phyloP scores from a whole-genome alignment of 1,284 basidiomycete genomes.

The Boletus sp. region DNA sequence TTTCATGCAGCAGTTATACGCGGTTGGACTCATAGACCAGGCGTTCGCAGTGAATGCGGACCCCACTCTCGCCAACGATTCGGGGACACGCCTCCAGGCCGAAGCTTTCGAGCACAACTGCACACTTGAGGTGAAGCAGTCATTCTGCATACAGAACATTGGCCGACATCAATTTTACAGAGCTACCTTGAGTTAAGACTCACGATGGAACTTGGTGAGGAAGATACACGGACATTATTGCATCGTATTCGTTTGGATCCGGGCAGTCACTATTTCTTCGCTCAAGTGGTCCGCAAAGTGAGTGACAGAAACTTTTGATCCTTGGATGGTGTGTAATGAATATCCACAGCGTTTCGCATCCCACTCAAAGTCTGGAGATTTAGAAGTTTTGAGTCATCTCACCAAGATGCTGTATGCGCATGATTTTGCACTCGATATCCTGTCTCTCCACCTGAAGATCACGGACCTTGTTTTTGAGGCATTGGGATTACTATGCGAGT shows the following conservation, averaged over 20 bases:
- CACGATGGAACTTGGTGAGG: slow-evolving; percentile 47
- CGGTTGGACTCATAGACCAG: slow-evolving; percentile 53
- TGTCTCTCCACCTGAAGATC: slow-evolving; percentile 66
- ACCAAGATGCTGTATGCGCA: slow-evolving; percentile 60
- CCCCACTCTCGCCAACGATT: slow-evolving; percentile 47
- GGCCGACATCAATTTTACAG: slow-evolving; percentile 34
- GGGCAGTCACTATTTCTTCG: slow-evolving; percentile 55
- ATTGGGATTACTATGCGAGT: slow-evolving; percentile 61
- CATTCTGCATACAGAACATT: not conserved
- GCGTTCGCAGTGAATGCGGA: slow-evolving; percentile 48
- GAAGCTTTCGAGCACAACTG: slow-evolving; percentile 56
- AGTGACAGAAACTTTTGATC: slow-evolving; percentile 1
- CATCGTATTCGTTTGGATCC: slow-evolving; percentile 59
- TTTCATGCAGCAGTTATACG: slow-evolving; percentile 55
- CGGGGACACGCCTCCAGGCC: slow-evolving; percentile 43
- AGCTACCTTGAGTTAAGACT: slow-evolving; percentile 58
- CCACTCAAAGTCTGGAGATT: slow-evolving; percentile 48
- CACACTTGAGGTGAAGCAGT: slow-evolving; percentile 47
- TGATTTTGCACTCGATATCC: slow-evolving; percentile 57
- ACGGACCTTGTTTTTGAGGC: slow-evolving; percentile 57
- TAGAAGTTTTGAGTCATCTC: slow-evolving; percentile 62
- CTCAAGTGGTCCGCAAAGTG: slow-evolving; percentile 57
- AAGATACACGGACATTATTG: slow-evolving; percentile 49
- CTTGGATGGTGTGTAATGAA: not conserved
- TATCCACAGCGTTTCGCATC: slow-evolving; percentile 49